Evolutionary conservation across 192 early-diverging fungal genomes (phyloP).

Genomic region (Umbelopsis sp.): DNA sequence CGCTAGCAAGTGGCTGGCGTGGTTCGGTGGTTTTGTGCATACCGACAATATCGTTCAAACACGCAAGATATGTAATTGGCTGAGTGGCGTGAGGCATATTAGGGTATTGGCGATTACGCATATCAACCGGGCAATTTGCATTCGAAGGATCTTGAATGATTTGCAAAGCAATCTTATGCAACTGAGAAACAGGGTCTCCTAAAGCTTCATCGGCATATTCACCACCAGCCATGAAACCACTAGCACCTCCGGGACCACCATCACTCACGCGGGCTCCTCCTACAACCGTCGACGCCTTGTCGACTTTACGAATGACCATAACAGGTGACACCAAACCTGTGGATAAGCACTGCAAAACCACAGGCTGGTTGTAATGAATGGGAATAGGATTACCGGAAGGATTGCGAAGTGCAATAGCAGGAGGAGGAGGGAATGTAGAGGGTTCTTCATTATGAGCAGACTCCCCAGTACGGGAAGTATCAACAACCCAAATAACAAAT

Average conservation of each 20-base stretch:
- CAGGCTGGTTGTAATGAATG: conserved; percentile 85
- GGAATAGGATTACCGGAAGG: conserved; percentile 63
- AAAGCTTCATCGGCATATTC: conserved; percentile 56
- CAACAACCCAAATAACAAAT: conserved; percentile 83
- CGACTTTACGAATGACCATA: conserved; percentile 83
- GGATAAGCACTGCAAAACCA: conserved; percentile 86
- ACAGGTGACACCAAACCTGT: conserved; percentile 83
- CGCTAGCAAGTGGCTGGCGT: conserved; percentile 43
- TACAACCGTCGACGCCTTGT: conserved; percentile 79
- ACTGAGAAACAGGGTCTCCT: conserved; percentile 85
- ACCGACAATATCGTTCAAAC: conserved; percentile 77
- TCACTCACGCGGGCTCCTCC: conserved; percentile 55
- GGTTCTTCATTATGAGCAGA: conserved; percentile 39
- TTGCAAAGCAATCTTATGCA: conserved; percentile 92
- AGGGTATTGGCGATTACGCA: background rate
- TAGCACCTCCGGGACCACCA: conserved; percentile 10
- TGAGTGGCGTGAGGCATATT: conserved; percentile 43
- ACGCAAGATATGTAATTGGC: conserved; percentile 70
- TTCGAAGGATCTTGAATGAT: conserved; percentile 56
- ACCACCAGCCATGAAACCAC: conserved; percentile 30
- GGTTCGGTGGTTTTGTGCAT: conserved; percentile 64
- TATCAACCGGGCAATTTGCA: conserved; percentile 14
- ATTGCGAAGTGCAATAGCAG: conserved; percentile 71
- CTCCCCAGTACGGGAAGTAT: conserved; percentile 59
- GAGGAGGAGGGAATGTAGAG: conserved; percentile 69